phyloP scores from a whole-genome alignment of 371 early-diverging fungal genomes.

The Mucor velutinosus region DNA sequence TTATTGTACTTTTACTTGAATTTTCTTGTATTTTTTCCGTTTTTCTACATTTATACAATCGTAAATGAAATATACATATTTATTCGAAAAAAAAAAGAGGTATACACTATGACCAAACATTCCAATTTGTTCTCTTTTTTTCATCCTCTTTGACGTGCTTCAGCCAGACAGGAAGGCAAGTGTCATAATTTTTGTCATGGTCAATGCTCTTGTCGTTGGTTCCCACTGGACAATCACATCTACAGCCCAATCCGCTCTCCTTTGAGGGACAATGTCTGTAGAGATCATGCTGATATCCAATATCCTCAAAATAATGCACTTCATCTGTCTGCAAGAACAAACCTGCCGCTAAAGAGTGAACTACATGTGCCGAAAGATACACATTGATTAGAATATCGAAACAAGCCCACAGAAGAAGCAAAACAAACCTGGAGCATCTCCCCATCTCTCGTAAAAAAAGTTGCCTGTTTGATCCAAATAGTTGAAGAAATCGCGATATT shows the following conservation, averaged over 20 bases:
- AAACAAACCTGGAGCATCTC: slow-evolving; percentile 87
- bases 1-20: slow-evolving; percentile 19
- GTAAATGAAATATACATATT: neutral
- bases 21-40: neutral
- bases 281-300: slow-evolving; percentile 82
- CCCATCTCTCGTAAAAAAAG: slow-evolving; percentile 75
- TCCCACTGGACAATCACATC: slow-evolving; percentile 50
- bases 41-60: neutral
- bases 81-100: neutral
- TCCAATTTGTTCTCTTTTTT: slow-evolving; percentile 21
- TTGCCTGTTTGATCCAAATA: slow-evolving; percentile 67
- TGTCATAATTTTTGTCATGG: slow-evolving; percentile 46
- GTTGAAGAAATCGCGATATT: slow-evolving; percentile 63
- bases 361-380: slow-evolving; percentile 91
- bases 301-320: slow-evolving; percentile 92
- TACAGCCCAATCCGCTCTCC: slow-evolving; percentile 37
- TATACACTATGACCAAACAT: slow-evolving; percentile 18
- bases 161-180: slow-evolving; percentile 48
- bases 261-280: slow-evolving; percentile 74
- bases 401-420: slow-evolving; percentile 86
- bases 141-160: slow-evolving; percentile 21
- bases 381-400: slow-evolving; percentile 78
- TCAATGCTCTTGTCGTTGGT: slow-evolving; percentile 45
- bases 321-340: slow-evolving; percentile 80
- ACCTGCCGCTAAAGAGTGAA: slow-evolving; percentile 91